Base-by-base conservation (phyloP, 2,329 filamentous ascomycete genomes). In the Paracorniculantispora psalliotae region DNA sequence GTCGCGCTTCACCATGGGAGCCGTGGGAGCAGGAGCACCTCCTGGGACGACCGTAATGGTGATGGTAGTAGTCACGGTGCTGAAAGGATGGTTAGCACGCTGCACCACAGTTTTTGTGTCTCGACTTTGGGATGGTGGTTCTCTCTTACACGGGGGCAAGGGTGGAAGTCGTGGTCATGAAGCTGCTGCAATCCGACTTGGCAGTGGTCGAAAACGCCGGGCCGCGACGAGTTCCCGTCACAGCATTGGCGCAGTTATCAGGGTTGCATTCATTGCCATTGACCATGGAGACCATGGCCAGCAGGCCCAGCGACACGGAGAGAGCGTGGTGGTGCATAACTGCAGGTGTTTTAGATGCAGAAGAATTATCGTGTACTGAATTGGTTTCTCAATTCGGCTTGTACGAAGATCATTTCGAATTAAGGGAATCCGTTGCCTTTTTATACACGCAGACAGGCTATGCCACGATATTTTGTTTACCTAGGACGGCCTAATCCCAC, bases 211-310 rank as follows among this genome's bases (percentile, higher is more conserved):
- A 41, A 28, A 55, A 49, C 4, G 26, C 44, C 19, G 39, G 33
- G 5, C 58, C 51, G 2, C 51, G 50, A 17, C 58, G 58, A 19
- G 58, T 60, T 7, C 58, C 58, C n/a, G 58, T 60, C 13, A 60
- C 58, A 15, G 58, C 58, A 15, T 50, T 51, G n/a, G 58, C 58
- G 46, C 58, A 60, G 15, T 60, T 60, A 48, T 60, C 55, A 1
- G 46, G 1, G 19, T 50, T 50, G 35, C 55, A 57, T n/a, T 4
- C 30, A 26, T 12, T 25, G 6, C 33, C 10, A 13, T 33, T 2
- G 26, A 7, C 30, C 5, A 37, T 15, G 8, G 12, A 46, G 26
- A 28, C 28, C 6, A 6, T 21, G 47, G 28, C 25, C 7, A 17
- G 10, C 26, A 17, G 25, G n/a, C 15, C 12, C 17, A 30, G 33